Evolutionary conservation across 2,329 filamentous ascomycete genomes (phyloP).

Genomic region (Malbranchea zuffiana): DNA sequence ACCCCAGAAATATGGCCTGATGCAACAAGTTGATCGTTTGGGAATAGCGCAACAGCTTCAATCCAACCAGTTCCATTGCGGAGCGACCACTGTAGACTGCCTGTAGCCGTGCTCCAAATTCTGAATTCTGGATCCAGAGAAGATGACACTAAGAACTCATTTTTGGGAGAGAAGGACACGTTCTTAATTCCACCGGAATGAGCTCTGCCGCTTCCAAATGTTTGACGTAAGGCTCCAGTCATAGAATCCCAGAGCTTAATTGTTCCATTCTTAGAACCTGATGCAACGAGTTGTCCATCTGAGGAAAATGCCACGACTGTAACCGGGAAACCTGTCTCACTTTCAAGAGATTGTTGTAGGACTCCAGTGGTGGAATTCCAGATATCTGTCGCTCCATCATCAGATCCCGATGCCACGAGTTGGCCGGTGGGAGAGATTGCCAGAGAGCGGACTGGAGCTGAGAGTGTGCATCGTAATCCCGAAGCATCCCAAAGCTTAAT

Average conservation of each 20-base stretch:
- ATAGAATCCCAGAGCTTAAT: constrained; percentile 16
- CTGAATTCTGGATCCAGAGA: not conserved
- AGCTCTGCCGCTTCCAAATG: not conserved
- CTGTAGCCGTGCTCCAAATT: constrained; percentile 15
- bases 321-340: not conserved
- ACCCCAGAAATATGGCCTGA: not conserved
- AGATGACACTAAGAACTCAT: not conserved
- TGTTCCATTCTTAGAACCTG: not conserved
- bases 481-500: constrained; percentile 18
- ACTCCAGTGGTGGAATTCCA: constrained; percentile 14
- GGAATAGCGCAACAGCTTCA: constrained; percentile 7
- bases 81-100: not conserved
- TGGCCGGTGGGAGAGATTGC: constrained; percentile 3
- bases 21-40: constrained; percentile 2
- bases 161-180: constrained; percentile 6
- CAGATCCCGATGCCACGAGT: constrained; percentile 1
- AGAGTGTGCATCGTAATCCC: not conserved
- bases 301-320: constrained; percentile 5
- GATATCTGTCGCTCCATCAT: constrained; percentile 6
- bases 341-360: not conserved
- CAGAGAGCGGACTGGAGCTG: constrained; percentile 6
- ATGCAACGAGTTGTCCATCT: constrained; percentile 3
- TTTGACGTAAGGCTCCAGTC: not conserved
- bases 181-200: constrained; percentile 7
- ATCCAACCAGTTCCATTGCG: constrained; percentile 2